These are phyloP conservation scores for Coemansia furcata DNA, from an alignment of 192 early-diverging fungal genomes.

Conservation along the genomic window DNA sequence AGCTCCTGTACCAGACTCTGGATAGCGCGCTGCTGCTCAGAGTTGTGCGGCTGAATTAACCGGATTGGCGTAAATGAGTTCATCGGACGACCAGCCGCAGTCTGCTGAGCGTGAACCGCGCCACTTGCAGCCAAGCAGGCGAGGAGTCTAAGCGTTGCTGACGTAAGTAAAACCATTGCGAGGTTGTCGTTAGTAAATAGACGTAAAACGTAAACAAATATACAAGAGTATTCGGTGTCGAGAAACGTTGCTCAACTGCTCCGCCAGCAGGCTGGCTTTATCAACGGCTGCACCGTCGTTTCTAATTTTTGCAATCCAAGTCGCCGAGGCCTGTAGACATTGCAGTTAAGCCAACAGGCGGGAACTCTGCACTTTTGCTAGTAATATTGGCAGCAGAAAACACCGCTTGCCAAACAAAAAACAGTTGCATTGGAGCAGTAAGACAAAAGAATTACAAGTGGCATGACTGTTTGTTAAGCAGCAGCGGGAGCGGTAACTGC, in stretches of 20 bases:
- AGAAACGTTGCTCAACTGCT: slow-evolving; percentile 2
- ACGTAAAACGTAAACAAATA: slow-evolving; percentile 3
- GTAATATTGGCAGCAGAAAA: background rate
- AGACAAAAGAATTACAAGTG: background rate
- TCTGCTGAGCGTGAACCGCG: background rate
- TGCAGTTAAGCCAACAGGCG: background rate
- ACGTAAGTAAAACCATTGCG: background rate
- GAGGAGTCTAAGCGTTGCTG: background rate
- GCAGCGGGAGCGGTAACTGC: background rate
- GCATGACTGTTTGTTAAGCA: background rate
- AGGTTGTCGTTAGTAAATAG: background rate
- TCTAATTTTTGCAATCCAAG: background rate
- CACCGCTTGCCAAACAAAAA: background rate
- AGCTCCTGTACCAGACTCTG: slow-evolving; percentile 46
- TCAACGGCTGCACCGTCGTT: background rate
- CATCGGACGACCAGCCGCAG: background rate
- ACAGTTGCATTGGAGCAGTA: background rate
- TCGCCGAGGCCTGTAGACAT: background rate
- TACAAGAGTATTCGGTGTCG: background rate
- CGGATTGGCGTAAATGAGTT: slow-evolving; percentile 40
- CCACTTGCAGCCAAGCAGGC: background rate
- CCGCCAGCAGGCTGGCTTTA: background rate
- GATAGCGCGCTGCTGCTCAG: slow-evolving; percentile 44
- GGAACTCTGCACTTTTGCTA: background rate
- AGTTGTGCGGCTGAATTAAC: slow-evolving; percentile 40